Evolutionary conservation across 805 yeast genomes (phyloP).

Genomic region (Starmerella powellii): DNA sequence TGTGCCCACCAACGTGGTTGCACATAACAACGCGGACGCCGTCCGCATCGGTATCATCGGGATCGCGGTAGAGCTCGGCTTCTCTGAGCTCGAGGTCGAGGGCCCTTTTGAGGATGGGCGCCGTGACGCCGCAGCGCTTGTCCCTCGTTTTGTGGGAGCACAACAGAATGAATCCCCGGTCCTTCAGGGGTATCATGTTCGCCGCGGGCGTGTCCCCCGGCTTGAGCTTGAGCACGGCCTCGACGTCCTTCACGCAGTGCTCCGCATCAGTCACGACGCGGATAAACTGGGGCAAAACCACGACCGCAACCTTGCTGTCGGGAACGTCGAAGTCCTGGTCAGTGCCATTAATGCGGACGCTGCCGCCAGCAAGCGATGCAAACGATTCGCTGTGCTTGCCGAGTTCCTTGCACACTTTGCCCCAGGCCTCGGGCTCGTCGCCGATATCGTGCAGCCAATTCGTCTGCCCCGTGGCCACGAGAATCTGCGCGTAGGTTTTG

Average conservation of each 20-base stretch:
- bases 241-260: conserved; percentile 22
- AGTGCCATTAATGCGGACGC: conserved; percentile 23
- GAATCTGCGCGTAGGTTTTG: conserved; percentile 56
- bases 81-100: conserved; percentile 64
- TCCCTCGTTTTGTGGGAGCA: conserved; percentile 91
- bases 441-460: conserved; percentile 80
- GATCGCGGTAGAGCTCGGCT: conserved; percentile 60
- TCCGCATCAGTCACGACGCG: conserved; percentile 28
- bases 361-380: conserved; percentile 19
- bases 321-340: conserved; percentile 20
- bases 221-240: conserved; percentile 10
- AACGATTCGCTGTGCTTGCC: conserved; percentile 18
- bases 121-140: conserved; percentile 85
- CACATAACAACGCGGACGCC: conserved; percentile 63
- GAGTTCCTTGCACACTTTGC: conserved; percentile 30
- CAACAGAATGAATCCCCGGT: conserved; percentile 40
- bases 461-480: conserved; percentile 70
- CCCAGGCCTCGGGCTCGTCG: conserved; percentile 24
- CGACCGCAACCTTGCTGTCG: conserved; percentile 15
- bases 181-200: conserved; percentile 18
- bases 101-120: conserved; percentile 75
- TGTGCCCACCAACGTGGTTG: conserved; percentile 94
- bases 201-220: conserved; percentile 11
- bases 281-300: conserved; percentile 23
- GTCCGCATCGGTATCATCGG: conserved; percentile 58